These are phyloP conservation scores for Simplicillium sp. DNA, from an alignment of 2,329 filamentous ascomycete genomes.

Conservation along the genomic window DNA sequence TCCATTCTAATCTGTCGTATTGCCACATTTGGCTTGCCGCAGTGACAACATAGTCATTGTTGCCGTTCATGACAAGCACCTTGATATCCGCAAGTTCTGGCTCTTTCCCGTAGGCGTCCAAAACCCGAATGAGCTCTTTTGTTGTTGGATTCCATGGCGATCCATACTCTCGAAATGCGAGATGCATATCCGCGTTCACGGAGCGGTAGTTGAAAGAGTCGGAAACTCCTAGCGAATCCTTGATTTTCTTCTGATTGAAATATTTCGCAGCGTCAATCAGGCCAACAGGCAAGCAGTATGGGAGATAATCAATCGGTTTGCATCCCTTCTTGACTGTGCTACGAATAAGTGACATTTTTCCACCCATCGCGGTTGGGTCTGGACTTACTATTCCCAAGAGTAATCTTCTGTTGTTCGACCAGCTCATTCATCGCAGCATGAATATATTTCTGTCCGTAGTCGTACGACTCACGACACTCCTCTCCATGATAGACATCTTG, in stretches of 20 bases:
- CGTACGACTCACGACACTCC: neutral
- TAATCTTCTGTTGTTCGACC: neutral
- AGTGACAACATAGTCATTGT: neutral
- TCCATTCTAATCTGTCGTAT: neutral
- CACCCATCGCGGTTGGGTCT: neutral
- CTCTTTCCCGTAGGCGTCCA: neutral
- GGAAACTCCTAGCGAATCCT: neutral
- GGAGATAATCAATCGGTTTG: neutral
- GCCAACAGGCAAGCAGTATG: neutral
- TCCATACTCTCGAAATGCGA: neutral
- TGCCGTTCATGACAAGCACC: slow-evolving; percentile 1
- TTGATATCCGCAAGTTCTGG: neutral
- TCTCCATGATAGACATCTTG: neutral
- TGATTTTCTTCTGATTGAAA: neutral
- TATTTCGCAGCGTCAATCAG: neutral
- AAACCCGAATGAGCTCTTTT: neutral
- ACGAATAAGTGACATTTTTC: too few species aligned
- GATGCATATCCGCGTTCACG: neutral
- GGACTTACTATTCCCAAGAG: neutral
- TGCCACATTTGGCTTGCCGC: neutral
- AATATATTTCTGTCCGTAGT: neutral
- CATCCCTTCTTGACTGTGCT: neutral
- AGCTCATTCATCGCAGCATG: neutral
- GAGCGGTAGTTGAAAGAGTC: neutral
- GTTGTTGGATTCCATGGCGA: neutral